phyloP scores from a whole-genome alignment of 2,329 filamentous ascomycete species.

The Amphichorda felina region DNA sequence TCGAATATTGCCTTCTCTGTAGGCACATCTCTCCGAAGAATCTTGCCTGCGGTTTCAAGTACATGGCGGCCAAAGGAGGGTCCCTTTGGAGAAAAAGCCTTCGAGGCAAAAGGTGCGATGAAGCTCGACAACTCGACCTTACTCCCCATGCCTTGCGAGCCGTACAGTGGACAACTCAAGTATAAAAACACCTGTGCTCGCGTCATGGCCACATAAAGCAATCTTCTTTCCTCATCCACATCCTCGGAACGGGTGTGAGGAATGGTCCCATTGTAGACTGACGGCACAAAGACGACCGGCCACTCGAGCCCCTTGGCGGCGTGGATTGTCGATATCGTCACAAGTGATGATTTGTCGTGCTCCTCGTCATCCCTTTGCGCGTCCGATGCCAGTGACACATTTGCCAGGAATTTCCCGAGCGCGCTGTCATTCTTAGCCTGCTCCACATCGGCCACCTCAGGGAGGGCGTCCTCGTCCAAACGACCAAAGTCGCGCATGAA shows the following conservation, averaged over 20 bases:
- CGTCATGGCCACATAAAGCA: conserved; percentile 96
- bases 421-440: conserved; percentile 53
- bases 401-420: conserved; percentile 74
- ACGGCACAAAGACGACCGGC: conserved; percentile 89
- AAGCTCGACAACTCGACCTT: conserved; percentile 62
- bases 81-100: conserved; percentile 44
- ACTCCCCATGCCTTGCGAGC: conserved; percentile 43
- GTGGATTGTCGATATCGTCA: conserved; percentile 94
- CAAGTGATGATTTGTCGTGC: conserved; percentile 44
- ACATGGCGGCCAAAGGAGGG: conserved; percentile 54
- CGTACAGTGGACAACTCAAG: conserved; percentile 65
- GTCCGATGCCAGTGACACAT: conserved; percentile 77
- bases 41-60: conserved; percentile 56
- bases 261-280: conserved; percentile 80
- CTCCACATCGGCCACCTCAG: conserved; percentile 58
- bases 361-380: conserved; percentile 52
- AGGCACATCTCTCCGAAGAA: conserved; percentile 54
- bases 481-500: conserved; percentile 37
- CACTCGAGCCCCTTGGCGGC: conserved; percentile 93
- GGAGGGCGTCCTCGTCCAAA: conserved; percentile 41
- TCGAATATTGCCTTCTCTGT: conserved; percentile 40
- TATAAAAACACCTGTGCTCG: conserved; percentile 79
- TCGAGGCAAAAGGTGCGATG: conserved; percentile 36
- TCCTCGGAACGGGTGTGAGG: conserved; percentile 83
- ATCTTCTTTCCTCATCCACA: conserved; percentile 70